Evolutionary conservation across 352 stramenopile genomes (phyloP), one percentile per base, ranked within the genome.

Genomic region (Phytophthora pistaciae): DNA sequence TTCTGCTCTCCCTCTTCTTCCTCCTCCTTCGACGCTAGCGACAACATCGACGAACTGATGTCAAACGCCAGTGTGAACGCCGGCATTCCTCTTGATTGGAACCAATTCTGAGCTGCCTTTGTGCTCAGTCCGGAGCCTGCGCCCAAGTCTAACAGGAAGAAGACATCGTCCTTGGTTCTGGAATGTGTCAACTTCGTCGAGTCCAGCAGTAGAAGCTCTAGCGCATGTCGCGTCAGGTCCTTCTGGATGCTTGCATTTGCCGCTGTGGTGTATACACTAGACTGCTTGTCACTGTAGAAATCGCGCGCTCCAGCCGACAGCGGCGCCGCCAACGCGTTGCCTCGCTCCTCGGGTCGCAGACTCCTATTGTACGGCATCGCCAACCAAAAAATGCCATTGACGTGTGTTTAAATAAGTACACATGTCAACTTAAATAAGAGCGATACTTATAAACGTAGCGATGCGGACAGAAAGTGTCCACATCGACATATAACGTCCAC

Each of bases 31-130:
- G 54, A 56, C 5, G 72, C 74, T 20, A 93, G 65, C 46, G 84
- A 79, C 63, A 95, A 64, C 88, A 95, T 95, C 10, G 88, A 84
- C 38, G 79, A 71, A 56, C 88, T 95, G 56, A 95, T 91, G 52
- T 95, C 88, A 50, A 92, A 91, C 16, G 83, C 88, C 21, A 95
- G n/a, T 3, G 70, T 79, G 54, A 91, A 84, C 5, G 63, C 70
- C 29, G 66, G 36, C 18, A 80, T 53, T n/a, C 64, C 18, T 8
- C 42, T 77, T 52, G 82, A 68, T 8, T 64, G 55, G n/a, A 91
- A 69, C 86, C 84, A 94, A 27, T 78, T 53, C 25, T 77, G 74
- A 2, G 82, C 84, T 42, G 84, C 84, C 3, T 64, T 68, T 11
- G 86, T 94, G 52, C 86, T 94, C 54, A 95, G 72, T 0, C 84